Evolutionary conservation across 352 stramenopile genomes (phyloP).

Genomic region (Phytophthora hibernalis): DNA sequence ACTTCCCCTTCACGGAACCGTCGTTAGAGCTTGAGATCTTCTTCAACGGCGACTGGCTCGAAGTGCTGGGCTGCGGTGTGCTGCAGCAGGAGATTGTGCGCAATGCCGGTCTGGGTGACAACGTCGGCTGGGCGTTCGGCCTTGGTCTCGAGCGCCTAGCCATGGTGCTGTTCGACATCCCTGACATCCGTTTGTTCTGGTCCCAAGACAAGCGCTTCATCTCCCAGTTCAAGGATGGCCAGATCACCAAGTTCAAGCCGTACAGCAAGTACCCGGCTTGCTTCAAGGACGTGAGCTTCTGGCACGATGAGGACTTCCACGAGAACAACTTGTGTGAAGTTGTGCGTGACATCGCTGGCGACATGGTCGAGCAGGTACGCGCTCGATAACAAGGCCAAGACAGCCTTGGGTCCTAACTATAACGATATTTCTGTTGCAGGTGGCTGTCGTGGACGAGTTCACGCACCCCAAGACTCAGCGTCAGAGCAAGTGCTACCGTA

Average conservation of each 20-base stretch:
- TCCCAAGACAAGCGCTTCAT: conserved; percentile 94
- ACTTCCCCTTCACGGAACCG: conserved; percentile 99
- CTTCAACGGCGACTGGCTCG: conserved; percentile 98
- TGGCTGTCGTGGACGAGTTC: conserved; percentile 96
- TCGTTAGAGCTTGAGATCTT: conserved; percentile 99
- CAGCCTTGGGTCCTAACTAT: background rate
- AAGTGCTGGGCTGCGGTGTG: conserved; percentile 98
- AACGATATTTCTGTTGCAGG: conserved; percentile 23
- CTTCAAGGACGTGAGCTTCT: conserved; percentile 99
- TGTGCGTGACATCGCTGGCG: conserved; percentile 95
- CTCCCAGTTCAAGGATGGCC: conserved; percentile 92
- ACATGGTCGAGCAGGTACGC: conserved; percentile 96
- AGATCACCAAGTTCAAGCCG: conserved; percentile 97
- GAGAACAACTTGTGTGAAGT: conserved; percentile 99
- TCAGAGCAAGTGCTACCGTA: conserved; percentile 97
- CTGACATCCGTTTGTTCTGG: conserved; percentile 99
- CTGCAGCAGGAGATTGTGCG: conserved; percentile 95
- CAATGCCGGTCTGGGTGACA: conserved; percentile 85
- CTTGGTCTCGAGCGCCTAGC: conserved; percentile 98
- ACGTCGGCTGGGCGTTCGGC: conserved; percentile 98
- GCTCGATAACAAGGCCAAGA: background rate
- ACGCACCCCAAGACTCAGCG: conserved; percentile 96
- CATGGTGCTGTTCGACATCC: conserved; percentile 99
- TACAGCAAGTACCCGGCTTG: conserved; percentile 99
- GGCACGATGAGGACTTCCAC: conserved; percentile 90